These are phyloP conservation scores for Alternaria atra DNA, from an alignment of 2,329 filamentous ascomycete species.

Conservation along the genomic window DNA sequence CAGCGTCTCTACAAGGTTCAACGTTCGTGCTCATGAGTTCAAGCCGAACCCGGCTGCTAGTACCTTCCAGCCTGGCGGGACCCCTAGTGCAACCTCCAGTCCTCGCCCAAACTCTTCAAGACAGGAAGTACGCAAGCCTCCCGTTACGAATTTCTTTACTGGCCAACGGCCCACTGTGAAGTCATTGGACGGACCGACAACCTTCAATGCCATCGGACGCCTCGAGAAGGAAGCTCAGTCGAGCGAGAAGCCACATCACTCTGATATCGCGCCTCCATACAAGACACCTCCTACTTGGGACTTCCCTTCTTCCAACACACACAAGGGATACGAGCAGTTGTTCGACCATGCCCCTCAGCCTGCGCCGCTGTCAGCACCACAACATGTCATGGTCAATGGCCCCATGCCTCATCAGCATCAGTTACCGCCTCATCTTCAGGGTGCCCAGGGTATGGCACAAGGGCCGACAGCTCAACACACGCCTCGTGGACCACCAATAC, in stretches of 20 bases:
- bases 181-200: constrained; percentile 59
- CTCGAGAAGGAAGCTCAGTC: constrained; percentile 70
- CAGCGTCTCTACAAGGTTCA: constrained; percentile 64
- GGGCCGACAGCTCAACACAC: constrained; percentile 78
- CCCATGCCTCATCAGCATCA: constrained; percentile 85
- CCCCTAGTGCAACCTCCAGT: constrained; percentile 73
- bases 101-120: constrained; percentile 65
- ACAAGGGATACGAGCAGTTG: constrained; percentile 81
- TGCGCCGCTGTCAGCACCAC: constrained; percentile 68
- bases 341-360: constrained; percentile 73
- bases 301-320: constrained; percentile 71
- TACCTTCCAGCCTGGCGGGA: constrained; percentile 77
- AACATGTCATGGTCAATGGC: constrained; percentile 68
- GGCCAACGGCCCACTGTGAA: constrained; percentile 72
- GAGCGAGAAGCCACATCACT: constrained; percentile 68
- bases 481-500: constrained; percentile 78
- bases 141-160: constrained; percentile 65
- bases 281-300: constrained; percentile 89
- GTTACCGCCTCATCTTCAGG: constrained; percentile 81
- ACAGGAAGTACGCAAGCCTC: constrained; percentile 43
- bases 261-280: constrained; percentile 84
- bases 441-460: constrained; percentile 71
- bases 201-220: constrained; percentile 73
- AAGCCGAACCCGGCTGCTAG: constrained; percentile 82
- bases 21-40: constrained; percentile 76